Percentiles rank a stretch among this genome's conserved stretches.
Conservation (phyloP, 495 filamentous ascomycete genomes). For the Aspergillus diversus region DNA sequence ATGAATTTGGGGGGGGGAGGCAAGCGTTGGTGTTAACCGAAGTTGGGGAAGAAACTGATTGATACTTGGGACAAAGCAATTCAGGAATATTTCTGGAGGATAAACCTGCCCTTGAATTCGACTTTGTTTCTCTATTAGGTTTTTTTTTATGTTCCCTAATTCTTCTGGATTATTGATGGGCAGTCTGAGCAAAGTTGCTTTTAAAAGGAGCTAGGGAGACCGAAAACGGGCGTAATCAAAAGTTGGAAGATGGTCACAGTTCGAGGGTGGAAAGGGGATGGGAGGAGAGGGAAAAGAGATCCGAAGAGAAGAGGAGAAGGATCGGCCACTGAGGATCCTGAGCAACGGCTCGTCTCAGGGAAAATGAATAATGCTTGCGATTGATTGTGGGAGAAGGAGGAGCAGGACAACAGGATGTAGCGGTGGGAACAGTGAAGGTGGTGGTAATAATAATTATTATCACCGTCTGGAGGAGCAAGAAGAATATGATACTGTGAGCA, state of each 20-base stretch:
- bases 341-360: conserved; percentile 8
- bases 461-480: background rate
- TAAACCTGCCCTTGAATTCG: background rate
- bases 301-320: background rate
- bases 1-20: conserved; percentile 18
- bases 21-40: conserved; percentile 24
- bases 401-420: conserved; percentile 5
- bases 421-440: conserved; percentile 10
- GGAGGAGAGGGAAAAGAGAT: conserved; percentile 15
- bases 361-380: conserved; percentile 5
- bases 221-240: conserved; percentile 27
- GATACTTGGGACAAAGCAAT: conserved; percentile 29
- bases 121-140: conserved; percentile 2
- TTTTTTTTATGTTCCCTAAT: conserved; percentile 18
- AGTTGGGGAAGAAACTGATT: conserved; percentile 21
- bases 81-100: conserved; percentile 20
- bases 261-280: conserved; percentile 11
- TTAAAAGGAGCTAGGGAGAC: conserved; percentile 17
- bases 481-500: background rate
- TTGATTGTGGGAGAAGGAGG: conserved; percentile 6
- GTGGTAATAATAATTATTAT: conserved; percentile 16
- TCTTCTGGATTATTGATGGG: conserved; percentile 1
- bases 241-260: conserved; percentile 14
- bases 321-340: background rate
- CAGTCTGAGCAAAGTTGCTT: conserved; percentile 7